Percentiles rank a stretch among this genome's conserved stretches.
These are phyloP conservation scores for Chlamydomonas sp. DNA, from an alignment of 139 green algal genomes.

Conservation along the genomic window DNA sequence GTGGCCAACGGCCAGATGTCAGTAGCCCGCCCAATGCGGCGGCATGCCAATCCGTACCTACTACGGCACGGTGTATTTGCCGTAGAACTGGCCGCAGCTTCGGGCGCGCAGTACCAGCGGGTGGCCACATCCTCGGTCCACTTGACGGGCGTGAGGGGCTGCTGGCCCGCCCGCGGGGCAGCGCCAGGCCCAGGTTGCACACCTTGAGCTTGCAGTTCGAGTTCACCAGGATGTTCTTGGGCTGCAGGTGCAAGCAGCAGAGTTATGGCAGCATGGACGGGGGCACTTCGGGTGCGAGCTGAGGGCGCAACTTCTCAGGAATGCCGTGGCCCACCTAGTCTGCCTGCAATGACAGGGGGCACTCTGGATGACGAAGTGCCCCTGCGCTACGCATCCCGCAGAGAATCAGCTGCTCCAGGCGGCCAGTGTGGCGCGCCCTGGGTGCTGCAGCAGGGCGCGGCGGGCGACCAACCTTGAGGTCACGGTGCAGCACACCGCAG, in stretches of 20 bases:
- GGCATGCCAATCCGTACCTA: slow-evolving; percentile 55
- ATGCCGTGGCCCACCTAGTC: slow-evolving; percentile 78
- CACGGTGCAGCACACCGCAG: slow-evolving; percentile 90
- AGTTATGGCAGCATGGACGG: too few relatives aligned
- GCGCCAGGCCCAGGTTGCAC: slow-evolving; percentile 94
- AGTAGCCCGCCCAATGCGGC: too few relatives aligned
- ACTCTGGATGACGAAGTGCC: too few relatives aligned
- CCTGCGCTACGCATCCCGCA: too few relatives aligned
- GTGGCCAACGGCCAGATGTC: too few relatives aligned
- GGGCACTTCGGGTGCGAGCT: slow-evolving; percentile 66
- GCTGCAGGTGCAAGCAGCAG: slow-evolving; percentile 79
- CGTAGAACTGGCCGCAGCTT: slow-evolving; percentile 83
- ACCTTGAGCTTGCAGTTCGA: slow-evolving; percentile 97
- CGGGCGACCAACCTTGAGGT: slow-evolving; percentile 77
- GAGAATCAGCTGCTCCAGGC: too few relatives aligned
- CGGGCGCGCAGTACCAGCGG: slow-evolving; percentile 97
- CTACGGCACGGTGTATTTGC: slow-evolving; percentile 72
- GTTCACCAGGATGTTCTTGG: slow-evolving; percentile 98
- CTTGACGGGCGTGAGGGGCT: slow-evolving; percentile 19
- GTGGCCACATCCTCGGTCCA: slow-evolving; percentile 94
- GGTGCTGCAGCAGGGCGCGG: neutral
- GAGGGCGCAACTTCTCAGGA: slow-evolving; percentile 90
- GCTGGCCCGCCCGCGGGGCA: slow-evolving; percentile 69
- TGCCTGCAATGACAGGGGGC: neutral
- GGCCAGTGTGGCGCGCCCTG: too few relatives aligned